Conservation (phyloP, 2,329 filamentous ascomycete species). For the Chaetomiaceae sp. region DNA sequence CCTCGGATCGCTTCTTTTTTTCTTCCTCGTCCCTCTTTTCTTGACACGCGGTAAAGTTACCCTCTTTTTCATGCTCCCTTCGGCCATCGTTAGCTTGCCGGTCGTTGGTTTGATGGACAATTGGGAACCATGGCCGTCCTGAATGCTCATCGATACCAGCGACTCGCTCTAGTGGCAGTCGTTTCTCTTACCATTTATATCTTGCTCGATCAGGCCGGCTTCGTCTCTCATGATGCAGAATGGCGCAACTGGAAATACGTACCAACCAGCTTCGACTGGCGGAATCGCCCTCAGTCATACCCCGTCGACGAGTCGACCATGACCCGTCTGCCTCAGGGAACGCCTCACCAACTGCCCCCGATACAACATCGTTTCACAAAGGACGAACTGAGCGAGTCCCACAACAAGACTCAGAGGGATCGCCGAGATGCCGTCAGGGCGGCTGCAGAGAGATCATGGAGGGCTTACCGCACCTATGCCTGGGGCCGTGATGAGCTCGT, state of each 20-base stretch:
- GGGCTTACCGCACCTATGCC: constrained; percentile 49
- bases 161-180: constrained; percentile 20
- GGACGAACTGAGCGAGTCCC: constrained; percentile 37
- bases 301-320: constrained; percentile 23
- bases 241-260: constrained; percentile 22
- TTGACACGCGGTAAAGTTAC: background rate
- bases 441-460: constrained; percentile 45
- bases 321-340: constrained; percentile 33
- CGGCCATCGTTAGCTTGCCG: background rate
- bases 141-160: constrained; percentile 17
- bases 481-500: constrained; percentile 55
- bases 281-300: constrained; percentile 23
- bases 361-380: constrained; percentile 41
- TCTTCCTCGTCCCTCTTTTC: background rate
- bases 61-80: background rate
- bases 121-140: constrained; percentile 21
- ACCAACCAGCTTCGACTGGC: constrained; percentile 32
- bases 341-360: constrained; percentile 32
- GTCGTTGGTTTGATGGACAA: constrained; percentile 9
- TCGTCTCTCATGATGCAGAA: constrained; percentile 3
- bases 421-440: constrained; percentile 37
- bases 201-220: constrained; percentile 11
- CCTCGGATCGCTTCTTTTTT: too few species aligned
- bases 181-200: constrained; percentile 22
- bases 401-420: constrained; percentile 31